These are phyloP conservation scores for Metschnikowia similis DNA, from an alignment of 805 yeast species.

Conservation along the genomic window DNA sequence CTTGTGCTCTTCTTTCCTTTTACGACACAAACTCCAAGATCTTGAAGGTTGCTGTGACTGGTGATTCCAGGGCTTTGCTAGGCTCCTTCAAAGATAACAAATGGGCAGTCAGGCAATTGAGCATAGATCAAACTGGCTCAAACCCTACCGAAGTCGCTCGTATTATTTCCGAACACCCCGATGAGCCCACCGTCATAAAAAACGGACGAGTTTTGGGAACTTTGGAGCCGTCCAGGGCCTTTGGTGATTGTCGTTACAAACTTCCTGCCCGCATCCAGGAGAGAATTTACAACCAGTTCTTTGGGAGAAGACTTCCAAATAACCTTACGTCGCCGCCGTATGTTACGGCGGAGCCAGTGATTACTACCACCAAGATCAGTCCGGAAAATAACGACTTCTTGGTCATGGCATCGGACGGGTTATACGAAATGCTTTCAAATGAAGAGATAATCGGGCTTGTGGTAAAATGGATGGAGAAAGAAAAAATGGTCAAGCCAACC, in stretches of 20 bases:
- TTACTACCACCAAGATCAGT: constrained; percentile 72
- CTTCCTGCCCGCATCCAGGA: constrained; percentile 76
- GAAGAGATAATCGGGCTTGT: constrained; percentile 92
- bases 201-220: constrained; percentile 91
- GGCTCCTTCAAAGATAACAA: constrained; percentile 66
- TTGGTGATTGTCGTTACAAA: constrained; percentile 95
- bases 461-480: constrained; percentile 85
- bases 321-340: constrained; percentile 87
- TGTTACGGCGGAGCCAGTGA: constrained; percentile 93
- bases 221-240: constrained; percentile 92
- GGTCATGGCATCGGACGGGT: constrained; percentile 91
- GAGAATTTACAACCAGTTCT: constrained; percentile 65
- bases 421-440: constrained; percentile 85
- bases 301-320: constrained; percentile 74
- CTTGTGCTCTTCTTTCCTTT: constrained; percentile 85
- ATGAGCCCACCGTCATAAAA: constrained; percentile 75
- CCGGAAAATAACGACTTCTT: constrained; percentile 76
- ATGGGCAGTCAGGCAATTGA: constrained; percentile 86
- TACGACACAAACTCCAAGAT: constrained; percentile 72
- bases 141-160: constrained; percentile 83
- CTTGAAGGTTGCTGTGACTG: constrained; percentile 89
- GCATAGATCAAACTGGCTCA: constrained; percentile 92
- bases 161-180: constrained; percentile 83
- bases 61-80: constrained; percentile 89
- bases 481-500: constrained; percentile 54